phyloP scores from a whole-genome alignment of 352 stramenopile species.

The Globisporangium cystogenes region DNA sequence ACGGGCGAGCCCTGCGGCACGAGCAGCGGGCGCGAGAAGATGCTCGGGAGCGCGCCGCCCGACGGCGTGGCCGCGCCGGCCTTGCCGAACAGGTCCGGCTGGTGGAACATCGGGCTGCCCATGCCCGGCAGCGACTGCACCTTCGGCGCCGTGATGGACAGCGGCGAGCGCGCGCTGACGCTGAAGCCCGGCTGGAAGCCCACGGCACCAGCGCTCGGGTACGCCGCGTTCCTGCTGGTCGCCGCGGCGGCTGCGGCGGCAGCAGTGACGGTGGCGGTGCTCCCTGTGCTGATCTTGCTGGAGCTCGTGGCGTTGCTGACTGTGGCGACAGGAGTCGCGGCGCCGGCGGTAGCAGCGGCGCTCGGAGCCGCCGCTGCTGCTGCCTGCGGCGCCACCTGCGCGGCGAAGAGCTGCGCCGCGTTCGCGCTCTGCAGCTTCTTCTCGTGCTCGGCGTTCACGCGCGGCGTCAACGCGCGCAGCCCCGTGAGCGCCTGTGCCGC shows the following conservation, averaged over 20 bases:
- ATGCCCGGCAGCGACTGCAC: conserved; percentile 14
- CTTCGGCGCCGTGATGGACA: conserved; percentile 43
- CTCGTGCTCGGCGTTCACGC: conserved; percentile 10
- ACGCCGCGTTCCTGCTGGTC: conserved; percentile 8
- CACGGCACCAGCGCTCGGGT: conserved; percentile 7
- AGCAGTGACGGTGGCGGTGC: too few relatives aligned
- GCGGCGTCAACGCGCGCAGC: conserved; percentile 27
- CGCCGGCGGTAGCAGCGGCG: background rate
- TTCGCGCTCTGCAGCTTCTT: conserved; percentile 11
- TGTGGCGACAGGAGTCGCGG: background rate
- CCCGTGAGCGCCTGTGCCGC: conserved; percentile 71
- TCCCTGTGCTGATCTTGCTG: background rate
- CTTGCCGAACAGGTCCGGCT: conserved; percentile 26
- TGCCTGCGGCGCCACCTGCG: conserved; percentile 1
- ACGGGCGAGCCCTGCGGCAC: conserved; percentile 28
- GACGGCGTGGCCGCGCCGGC: conserved; percentile 16
- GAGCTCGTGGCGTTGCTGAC: background rate
- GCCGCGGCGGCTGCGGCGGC: background rate
- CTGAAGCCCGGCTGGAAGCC: conserved; percentile 10
- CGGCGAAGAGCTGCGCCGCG: conserved; percentile 8
- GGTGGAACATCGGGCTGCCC: conserved; percentile 27
- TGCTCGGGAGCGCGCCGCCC: conserved; percentile 32
- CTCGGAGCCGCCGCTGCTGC: conserved; percentile 6
- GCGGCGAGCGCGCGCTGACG: conserved; percentile 17
- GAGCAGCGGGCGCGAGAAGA: conserved; percentile 39